Conservation (phyloP, 495 filamentous ascomycete genomes). For the Xylaria palmicola region DNA sequence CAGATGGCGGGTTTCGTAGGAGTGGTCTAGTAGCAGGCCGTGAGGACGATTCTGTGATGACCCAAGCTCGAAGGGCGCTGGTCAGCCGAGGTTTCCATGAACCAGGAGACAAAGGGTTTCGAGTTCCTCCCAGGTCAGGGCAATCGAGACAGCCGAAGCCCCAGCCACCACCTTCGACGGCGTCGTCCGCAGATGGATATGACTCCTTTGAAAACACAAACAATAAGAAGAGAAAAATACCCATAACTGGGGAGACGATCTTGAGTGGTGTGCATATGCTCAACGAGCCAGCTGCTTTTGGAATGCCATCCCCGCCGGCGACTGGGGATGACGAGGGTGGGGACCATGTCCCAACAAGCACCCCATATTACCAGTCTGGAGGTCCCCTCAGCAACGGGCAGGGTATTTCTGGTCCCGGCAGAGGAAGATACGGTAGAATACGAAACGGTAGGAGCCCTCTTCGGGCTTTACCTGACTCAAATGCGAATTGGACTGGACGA, state of each 20-base stretch:
- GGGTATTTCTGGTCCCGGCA: constrained; percentile 73
- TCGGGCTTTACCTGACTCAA: constrained; percentile 49
- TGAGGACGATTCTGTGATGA: constrained; percentile 38
- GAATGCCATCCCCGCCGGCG: constrained; percentile 23
- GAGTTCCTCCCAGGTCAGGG: constrained; percentile 26
- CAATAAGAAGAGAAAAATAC: constrained; percentile 99
- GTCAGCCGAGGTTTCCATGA: constrained; percentile 27
- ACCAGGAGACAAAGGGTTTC: constrained; percentile 24
- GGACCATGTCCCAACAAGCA: constrained; percentile 37
- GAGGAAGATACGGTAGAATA: constrained; percentile 73
- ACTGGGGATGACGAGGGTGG: constrained; percentile 30
- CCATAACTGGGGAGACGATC: constrained; percentile 68
- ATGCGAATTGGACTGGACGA: constrained; percentile 53
- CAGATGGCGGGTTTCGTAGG: constrained; percentile 24
- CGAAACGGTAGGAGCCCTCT: constrained; percentile 67
- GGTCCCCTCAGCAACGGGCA: constrained; percentile 48
- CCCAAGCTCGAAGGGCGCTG: constrained; percentile 25
- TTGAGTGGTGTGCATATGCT: constrained; percentile 52
- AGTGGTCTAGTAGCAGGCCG: constrained; percentile 36
- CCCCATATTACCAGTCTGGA: constrained; percentile 37
- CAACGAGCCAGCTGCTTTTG: constrained; percentile 42
- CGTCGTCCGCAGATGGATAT: constrained; percentile 77
- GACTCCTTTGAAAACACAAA: constrained; percentile 98
- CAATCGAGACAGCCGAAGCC: constrained; percentile 43
- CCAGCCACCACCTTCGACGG: constrained; percentile 46